Evolutionary conservation across 345 rosid genomes (phyloP).

Genomic region (Pistacia vera): DNA sequence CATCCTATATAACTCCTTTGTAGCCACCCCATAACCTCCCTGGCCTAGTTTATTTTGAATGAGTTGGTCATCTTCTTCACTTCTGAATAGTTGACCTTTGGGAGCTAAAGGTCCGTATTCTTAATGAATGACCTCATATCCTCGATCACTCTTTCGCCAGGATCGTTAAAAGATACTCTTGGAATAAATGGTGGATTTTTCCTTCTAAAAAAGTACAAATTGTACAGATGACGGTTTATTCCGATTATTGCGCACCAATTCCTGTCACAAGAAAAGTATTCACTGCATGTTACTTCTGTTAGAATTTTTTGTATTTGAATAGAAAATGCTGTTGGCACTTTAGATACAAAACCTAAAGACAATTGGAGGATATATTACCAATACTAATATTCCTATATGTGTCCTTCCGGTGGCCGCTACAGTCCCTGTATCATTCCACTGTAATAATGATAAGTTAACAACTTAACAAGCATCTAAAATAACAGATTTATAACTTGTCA

Average conservation of each 20-base stretch:
- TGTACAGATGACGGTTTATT: background rate
- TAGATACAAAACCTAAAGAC: no score
- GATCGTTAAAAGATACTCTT: background rate
- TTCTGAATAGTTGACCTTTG: background rate
- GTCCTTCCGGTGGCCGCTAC: no score
- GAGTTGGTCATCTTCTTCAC: conserved; percentile 7
- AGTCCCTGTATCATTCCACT: no score
- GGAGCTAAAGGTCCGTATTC: background rate
- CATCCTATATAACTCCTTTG: conserved; percentile 20
- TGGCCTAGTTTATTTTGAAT: conserved; percentile 25
- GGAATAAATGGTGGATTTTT: background rate
- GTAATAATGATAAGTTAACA: no score
- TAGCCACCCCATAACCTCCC: conserved; percentile 29
- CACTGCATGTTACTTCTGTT: background rate
- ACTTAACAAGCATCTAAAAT: no score
- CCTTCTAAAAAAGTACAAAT: background rate
- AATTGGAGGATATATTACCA: no score
- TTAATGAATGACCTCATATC: background rate
- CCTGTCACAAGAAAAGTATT: background rate
- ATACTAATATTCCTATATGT: no score
- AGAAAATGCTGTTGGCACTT: no score
- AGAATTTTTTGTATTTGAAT: no score
- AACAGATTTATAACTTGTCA: no score
- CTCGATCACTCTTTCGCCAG: background rate
- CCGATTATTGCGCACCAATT: background rate